Base-by-base conservation (phyloP, 345 rosid genomes). In the Aquilaria sinensis region DNA sequence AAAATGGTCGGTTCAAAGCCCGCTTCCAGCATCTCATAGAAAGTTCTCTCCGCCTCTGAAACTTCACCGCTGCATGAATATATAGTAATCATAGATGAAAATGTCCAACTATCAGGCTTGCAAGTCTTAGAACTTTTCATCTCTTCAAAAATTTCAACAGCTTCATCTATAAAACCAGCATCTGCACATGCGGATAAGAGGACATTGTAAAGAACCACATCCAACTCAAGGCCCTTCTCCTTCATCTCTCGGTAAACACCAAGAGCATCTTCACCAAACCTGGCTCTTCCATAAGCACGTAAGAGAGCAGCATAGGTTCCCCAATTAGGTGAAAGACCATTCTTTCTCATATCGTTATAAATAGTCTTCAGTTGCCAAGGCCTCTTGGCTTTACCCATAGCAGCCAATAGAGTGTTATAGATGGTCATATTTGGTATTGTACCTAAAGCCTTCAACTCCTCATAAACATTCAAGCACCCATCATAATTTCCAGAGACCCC, bases 341-440 rank as follows among this genome's bases (percentile, higher is more conserved):
- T 82, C 48, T 56, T 62, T n/a, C 73, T 72, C 88, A 94, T 78
- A 69, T 90, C 96, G 51, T 74, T 81, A 75, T 85, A 76, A 53
- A 94, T 67, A 15, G 52, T 79, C 77, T 88, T 90, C 0, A 80
- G 96, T 74, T 84, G 94, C 94, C 97, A 93, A 3, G 98, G 98
- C 81, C 97, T 90, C 86, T 73, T 88, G 34, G 96, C 97, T 77
- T 85, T 83, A 51, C 98, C 97, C 98, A 93, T 90, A 3, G 86
- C 80, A 78, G 88, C 94, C 69, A 93, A 69, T 78, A 93, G 57
- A 65, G 83, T 86, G 76, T 88, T 93, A 70, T 81, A 90, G 3
- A 75, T 65, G 56, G 78, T 75, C 63, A 85, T 47, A 78, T 88
- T 90, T 2, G 96, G 88, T 74, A 85, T 90, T 63, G 67, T 84